Percentiles rank a stretch among this genome's conserved stretches.
Conservation (phyloP, 108 stramenopile genomes). For the Schizochytrium sp. region DNA sequence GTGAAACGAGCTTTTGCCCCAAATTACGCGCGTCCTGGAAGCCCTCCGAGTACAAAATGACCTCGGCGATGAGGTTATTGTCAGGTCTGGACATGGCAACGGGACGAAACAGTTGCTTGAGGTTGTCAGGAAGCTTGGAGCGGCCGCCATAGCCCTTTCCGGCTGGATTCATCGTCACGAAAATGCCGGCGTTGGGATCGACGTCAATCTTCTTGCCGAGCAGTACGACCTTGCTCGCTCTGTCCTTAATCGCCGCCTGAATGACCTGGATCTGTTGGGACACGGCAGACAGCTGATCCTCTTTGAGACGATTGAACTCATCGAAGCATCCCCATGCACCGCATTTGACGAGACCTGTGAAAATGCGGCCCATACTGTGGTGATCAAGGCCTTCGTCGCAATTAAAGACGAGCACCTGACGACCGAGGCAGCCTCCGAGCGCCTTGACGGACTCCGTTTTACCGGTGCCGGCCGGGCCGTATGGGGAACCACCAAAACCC, state of each 20-base stretch:
- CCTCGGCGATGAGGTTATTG: slow-evolving; percentile 61
- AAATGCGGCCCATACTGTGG: slow-evolving; percentile 55
- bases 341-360: slow-evolving; percentile 58
- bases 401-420: slow-evolving; percentile 61
- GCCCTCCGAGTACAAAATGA: slow-evolving; percentile 50
- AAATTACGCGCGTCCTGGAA: slow-evolving; percentile 45
- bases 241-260: slow-evolving; percentile 55
- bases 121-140: slow-evolving; percentile 55
- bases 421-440: slow-evolving; percentile 47
- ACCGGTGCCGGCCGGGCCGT: slow-evolving; percentile 63
- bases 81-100: slow-evolving; percentile 59
- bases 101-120: slow-evolving; percentile 62
- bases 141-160: slow-evolving; percentile 62
- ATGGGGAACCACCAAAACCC: slow-evolving; percentile 58
- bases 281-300: slow-evolving; percentile 62
- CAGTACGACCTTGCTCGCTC: slow-evolving; percentile 23
- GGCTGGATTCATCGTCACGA: slow-evolving; percentile 59
- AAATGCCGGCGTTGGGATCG: slow-evolving; percentile 57
- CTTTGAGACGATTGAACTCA: slow-evolving; percentile 63
- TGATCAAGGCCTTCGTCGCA: slow-evolving; percentile 65
- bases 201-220: slow-evolving; percentile 48
- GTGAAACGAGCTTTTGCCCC: slow-evolving; percentile 43
- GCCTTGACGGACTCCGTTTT: slow-evolving; percentile 64
- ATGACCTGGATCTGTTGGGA: slow-evolving; percentile 61
- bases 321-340: slow-evolving; percentile 68